Conservation (phyloP, 495 filamentous ascomycete genomes). For the Monascus purpureus region DNA sequence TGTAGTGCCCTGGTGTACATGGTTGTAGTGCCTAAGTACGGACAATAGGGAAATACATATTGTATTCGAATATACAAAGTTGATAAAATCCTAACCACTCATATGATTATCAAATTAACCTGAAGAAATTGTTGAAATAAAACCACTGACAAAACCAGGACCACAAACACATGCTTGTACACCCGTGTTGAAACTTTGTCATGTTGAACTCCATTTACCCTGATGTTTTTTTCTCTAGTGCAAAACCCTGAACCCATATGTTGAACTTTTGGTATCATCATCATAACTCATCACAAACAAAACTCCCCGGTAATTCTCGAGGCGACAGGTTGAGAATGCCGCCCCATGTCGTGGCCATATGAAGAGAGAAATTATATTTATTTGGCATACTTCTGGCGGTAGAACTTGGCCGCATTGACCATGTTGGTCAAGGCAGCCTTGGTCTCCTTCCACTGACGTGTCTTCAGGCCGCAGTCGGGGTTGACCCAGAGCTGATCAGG, state of each 20-base stretch:
- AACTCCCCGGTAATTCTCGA: conserved; percentile 16
- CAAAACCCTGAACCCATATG: conserved; percentile 31
- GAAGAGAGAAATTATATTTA: conserved; percentile 15
- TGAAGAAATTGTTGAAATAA: conserved; percentile 18
- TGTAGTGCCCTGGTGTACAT: conserved; percentile 59
- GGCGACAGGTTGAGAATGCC: conserved; percentile 32
- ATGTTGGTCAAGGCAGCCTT: conserved; percentile 84
- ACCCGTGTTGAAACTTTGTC: conserved; percentile 50
- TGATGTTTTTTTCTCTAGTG: conserved; percentile 33
- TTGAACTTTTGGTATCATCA: conserved; percentile 42
- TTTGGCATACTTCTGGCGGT: conserved; percentile 72
- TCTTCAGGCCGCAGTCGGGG: conserved; percentile 98
- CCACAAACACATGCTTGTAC: conserved; percentile 22
- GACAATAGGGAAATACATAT: background rate
- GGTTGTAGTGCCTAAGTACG: conserved; percentile 13
- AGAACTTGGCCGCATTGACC: conserved; percentile 93
- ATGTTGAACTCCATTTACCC: conserved; percentile 40
- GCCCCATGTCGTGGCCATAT: conserved; percentile 13
- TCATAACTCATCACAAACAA: conserved; percentile 32
- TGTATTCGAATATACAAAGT: background rate
- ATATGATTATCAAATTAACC: too few relatives aligned
- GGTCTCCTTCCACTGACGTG: conserved; percentile 90
- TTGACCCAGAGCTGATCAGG: conserved; percentile 97
- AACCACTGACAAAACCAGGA: conserved; percentile 3
- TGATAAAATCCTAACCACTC: too few relatives aligned